These are phyloP conservation scores for Globisporangium carolinianum DNA, from an alignment of 352 stramenopile genomes.

Conservation along the genomic window DNA sequence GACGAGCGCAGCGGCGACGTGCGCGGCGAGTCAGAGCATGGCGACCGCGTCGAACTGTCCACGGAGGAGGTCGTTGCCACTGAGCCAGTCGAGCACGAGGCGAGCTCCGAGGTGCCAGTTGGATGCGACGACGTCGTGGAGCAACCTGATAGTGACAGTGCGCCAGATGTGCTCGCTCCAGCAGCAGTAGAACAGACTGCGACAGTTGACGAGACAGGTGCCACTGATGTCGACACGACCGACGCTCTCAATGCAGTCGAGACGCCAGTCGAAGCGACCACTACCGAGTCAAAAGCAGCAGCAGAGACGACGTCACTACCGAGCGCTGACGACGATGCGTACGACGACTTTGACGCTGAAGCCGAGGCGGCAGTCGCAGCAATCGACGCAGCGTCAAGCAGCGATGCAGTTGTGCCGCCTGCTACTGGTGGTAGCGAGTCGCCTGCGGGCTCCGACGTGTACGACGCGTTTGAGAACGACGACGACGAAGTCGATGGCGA, in stretches of 20 bases:
- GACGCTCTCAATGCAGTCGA: not conserved
- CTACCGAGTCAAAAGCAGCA: not conserved
- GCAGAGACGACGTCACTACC: not conserved
- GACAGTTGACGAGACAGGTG: too few relatives aligned
- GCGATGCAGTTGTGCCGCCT: not conserved
- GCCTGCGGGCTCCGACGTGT: not conserved
- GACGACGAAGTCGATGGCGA: not conserved
- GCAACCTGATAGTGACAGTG: too few relatives aligned
- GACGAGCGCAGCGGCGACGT: too few relatives aligned
- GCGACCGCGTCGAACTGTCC: too few relatives aligned
- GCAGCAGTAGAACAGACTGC: too few relatives aligned
- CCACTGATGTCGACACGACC: too few relatives aligned
- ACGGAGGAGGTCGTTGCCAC: too few relatives aligned
- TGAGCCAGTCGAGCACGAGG: too few relatives aligned
- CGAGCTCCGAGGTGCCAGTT: too few relatives aligned
- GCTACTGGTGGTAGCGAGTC: not conserved
- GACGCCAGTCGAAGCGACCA: not conserved
- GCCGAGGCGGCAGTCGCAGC: not conserved
- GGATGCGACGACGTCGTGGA: too few relatives aligned
- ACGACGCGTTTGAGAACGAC: slow-evolving; percentile 9
- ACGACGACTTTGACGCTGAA: slow-evolving; percentile 10
- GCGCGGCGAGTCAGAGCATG: too few relatives aligned
- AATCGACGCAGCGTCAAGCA: not conserved
- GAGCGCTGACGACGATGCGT: not conserved
- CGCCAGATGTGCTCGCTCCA: too few relatives aligned